phyloP scores from a whole-genome alignment of 2,329 filamentous ascomycete species.

The Phaeoacremonium minimum region DNA sequence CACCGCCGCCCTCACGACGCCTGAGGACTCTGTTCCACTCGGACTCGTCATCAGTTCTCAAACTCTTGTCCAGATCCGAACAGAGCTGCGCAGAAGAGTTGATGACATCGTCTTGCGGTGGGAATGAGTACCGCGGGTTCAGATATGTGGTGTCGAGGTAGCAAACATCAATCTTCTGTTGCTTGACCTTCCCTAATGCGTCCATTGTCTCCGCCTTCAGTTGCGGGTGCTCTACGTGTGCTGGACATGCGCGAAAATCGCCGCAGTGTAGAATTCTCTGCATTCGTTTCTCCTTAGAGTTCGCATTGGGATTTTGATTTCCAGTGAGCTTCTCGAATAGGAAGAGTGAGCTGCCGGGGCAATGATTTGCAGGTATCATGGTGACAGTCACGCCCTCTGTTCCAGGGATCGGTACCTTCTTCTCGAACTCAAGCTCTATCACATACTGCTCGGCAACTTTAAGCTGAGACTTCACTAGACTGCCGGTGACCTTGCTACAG shows the following conservation, averaged over 20 bases:
- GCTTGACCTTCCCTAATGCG: conserved; percentile 62
- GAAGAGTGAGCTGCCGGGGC: conserved; percentile 89
- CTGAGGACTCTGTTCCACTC: conserved; percentile 40
- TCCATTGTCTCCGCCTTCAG: conserved; percentile 73
- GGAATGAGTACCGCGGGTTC: conserved; percentile 92
- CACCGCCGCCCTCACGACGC: conserved; percentile 15
- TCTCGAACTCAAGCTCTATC: conserved; percentile 79
- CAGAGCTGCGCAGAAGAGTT: conserved; percentile 84
- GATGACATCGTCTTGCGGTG: conserved; percentile 83
- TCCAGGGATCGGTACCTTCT: conserved; percentile 70
- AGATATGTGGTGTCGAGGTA: conserved; percentile 98
- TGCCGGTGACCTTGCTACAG: conserved; percentile 88
- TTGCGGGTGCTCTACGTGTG: conserved; percentile 77
- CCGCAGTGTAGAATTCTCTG: conserved; percentile 92
- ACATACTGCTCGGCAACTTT: conserved; percentile 83
- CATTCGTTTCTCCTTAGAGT: conserved; percentile 45
- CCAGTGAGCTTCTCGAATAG: conserved; percentile 78
- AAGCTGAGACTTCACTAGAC: conserved; percentile 81
- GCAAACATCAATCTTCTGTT: conserved; percentile 90
- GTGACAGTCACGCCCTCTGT: conserved; percentile 83
- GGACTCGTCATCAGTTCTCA: conserved; percentile 32
- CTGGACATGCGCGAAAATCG: conserved; percentile 87
- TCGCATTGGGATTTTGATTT: conserved; percentile 2
- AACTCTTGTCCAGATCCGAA: conserved; percentile 36
- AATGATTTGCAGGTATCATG: conserved; percentile 96